Evolutionary conservation across 1,284 basidiomycete genomes (phyloP), one percentile per base, ranked within the genome.

Genomic region (Phenoliferia sp.): DNA sequence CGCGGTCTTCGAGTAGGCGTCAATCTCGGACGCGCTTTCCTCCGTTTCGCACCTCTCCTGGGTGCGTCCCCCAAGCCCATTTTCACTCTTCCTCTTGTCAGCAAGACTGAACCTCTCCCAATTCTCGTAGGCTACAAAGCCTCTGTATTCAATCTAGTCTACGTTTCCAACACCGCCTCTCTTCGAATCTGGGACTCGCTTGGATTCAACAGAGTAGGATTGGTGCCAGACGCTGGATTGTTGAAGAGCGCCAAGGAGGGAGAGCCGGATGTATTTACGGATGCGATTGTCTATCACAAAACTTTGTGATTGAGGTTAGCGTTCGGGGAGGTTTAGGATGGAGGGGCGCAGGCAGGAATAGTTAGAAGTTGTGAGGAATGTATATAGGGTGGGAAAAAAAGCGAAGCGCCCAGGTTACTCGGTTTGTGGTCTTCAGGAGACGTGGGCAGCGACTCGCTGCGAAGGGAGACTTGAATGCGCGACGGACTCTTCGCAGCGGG

Each of bases 121-220:
- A 76, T 71, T 29, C 31, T 39, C 22, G 67, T 72, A 63, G 83
- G 93, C 12, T 97, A 94, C 81, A 84, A 87, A 73, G 90, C 86
- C 0, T 92, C 89, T 74, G 90, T 97, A 22, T 97, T 96, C 83
- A 97, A 97, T 78, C 84, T 97, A 58, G 93, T 96, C 39, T 97
- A 90, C 79, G 86, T 87, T 48, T 92, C 88, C 81, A 91, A 90
- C 79, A 78, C 82, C 55, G 88, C 88, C 17, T 89, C 86, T 64
- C 80, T 90, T 67, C 87, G 77, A 74, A 83, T 96, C 57, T 98
- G 94, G 94, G 92, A 97, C 73, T 80, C 82, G 35, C 83, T 95
- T 1, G 87, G 88, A 10, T 97, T 98, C 80, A 84, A 81, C 19
- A 88, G 90, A 69, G 89, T 87, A 1, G 94, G 94, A 0, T 78